Evolutionary conservation across 176 grass and related monocot genomes (phyloP), one percentile per base, ranked within the genome.

Genomic region (Otatea glauca): DNA sequence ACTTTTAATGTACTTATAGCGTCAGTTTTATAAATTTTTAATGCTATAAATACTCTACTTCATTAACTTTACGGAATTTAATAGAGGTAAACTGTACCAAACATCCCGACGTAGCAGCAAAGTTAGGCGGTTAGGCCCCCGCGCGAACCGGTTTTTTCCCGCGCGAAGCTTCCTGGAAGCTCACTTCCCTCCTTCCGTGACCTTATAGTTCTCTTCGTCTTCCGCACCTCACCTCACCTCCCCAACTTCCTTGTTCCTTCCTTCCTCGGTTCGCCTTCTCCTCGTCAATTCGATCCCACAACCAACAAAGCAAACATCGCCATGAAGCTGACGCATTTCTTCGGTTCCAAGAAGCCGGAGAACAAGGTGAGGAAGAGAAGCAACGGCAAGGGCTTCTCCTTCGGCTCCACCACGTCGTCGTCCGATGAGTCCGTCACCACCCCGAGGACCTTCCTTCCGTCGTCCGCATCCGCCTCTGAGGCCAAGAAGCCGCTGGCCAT

Each of bases 121-220:
- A n/a, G n/a, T n/a, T n/a, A n/a, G n/a, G n/a, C n/a, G n/a, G n/a
- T n/a, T n/a, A n/a, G n/a, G n/a, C n/a, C 29, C 29, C 29, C 29
- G 29, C 29, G 29, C 29, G 29, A 29, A 29, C 29, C 29, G 29
- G 29, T 29, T 29, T 29, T 29, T 29, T 29, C 29, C 29, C 29
- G 88, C 71, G 50, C 78, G 88, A 90, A 90, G 78, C 83, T 90
- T 90, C 88, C 0, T 4, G 25, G 88, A 90, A 90, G 83, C 65
- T 90, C 88, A 77, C 88, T 18, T 20, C 9, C 42, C 16, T 21
- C 9, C 42, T 10, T 21, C 20, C n/a, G 16, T 1, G 12, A 4
- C 4, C 77, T 21, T 76, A 88, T 87, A 88, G 60, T 4, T 65
- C 72, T 62, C 75, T 23, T 32, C 75, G 34, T 47, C 75, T 20